A percentile compares a stretch with the other conserved stretches of the same genome.
phyloP scores from a whole-genome alignment of 78 protist genomes.

The Isochrysis galbana region DNA sequence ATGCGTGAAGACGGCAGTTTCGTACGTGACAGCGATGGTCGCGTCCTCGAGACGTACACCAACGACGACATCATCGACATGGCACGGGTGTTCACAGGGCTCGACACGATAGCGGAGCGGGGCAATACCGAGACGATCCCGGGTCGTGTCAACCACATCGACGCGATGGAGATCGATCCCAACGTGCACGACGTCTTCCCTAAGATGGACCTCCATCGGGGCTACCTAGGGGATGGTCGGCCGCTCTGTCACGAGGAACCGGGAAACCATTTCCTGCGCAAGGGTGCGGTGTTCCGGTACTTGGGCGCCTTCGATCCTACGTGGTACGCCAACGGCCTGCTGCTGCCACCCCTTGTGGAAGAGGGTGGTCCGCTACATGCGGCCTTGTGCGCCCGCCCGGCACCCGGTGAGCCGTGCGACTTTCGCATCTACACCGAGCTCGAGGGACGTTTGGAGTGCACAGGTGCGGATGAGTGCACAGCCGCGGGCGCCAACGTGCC shows the following conservation, averaged over 20 bases:
- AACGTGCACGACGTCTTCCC: conserved; percentile 1
- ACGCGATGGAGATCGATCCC: neutral
- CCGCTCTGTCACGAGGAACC: conserved; percentile 33
- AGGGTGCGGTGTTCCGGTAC: neutral
- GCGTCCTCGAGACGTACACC: neutral
- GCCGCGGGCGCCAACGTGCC: no score
- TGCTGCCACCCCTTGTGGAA: no score
- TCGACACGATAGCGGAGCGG: neutral
- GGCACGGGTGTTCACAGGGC: conserved; percentile 25
- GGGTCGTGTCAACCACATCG: neutral
- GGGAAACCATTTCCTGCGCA: neutral
- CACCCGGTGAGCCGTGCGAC: neutral
- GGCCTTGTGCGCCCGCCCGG: neutral
- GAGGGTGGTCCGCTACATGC: no score
- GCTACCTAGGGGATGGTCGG: conserved; percentile 18
- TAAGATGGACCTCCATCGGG: neutral
- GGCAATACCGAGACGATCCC: neutral
- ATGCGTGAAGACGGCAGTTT: neutral
- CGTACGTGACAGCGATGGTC: neutral
- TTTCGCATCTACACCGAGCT: neutral
- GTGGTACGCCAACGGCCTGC: neutral
- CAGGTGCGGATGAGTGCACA: no score
- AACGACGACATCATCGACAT: conserved; percentile 18
- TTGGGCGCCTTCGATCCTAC: neutral
- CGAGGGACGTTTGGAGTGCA: neutral